Conservation (phyloP, 768 basidiomycete species). For the Galerina marginata region DNA sequence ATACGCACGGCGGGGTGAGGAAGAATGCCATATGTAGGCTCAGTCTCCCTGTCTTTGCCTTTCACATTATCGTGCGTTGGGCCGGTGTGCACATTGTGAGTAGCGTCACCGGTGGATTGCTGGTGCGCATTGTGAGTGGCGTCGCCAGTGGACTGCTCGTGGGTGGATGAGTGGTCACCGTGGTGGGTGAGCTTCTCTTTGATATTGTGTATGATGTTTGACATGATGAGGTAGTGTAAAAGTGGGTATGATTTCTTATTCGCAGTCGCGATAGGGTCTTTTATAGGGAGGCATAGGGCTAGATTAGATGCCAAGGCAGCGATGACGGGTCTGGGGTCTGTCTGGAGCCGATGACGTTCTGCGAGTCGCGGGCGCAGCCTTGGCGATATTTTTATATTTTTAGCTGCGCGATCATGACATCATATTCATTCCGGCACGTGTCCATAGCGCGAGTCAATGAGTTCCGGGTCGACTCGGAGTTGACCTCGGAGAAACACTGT, state of each 20-base stretch:
- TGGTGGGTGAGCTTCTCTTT: constrained; percentile 26
- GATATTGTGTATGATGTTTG: constrained; percentile 30
- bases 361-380: too few species aligned
- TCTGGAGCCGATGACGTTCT: constrained; percentile 7
- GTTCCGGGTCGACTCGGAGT: too few species aligned
- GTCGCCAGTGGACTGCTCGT: constrained; percentile 18
- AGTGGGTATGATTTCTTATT: constrained; percentile 3
- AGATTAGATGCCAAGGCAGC: background rate
- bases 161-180: background rate
- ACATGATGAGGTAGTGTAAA: constrained; percentile 22
- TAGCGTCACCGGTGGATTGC: constrained; percentile 16
- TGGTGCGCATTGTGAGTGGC: constrained; percentile 15
- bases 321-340: constrained; percentile 2
- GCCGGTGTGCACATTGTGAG: background rate
- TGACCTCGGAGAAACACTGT: too few species aligned
- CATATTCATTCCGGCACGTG: too few species aligned
- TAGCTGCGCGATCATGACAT: too few species aligned
- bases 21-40: constrained; percentile 54
- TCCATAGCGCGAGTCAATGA: too few species aligned
- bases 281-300: background rate
- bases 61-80: background rate
- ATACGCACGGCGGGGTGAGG: constrained; percentile 64
- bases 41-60: constrained; percentile 17
- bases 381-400: too few species aligned
- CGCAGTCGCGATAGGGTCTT: background rate